Evolutionary conservation across 208 protist genomes (phyloP).

Genomic region (Leishmania gerbilli): DNA sequence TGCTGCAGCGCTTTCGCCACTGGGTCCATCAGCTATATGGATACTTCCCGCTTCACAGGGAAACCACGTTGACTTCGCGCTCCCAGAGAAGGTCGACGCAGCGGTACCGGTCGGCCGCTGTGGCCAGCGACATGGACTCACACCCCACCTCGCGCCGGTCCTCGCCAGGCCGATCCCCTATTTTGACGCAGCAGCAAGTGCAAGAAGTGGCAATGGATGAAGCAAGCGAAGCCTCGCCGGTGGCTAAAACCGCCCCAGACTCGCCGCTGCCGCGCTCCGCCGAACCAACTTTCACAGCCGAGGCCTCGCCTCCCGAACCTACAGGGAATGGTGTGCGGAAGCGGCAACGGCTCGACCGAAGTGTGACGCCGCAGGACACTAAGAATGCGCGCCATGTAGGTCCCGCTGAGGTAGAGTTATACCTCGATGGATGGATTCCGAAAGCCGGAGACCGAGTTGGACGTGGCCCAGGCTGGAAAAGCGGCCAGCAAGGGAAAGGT

Average conservation of each 20-base stretch:
- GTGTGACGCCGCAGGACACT: constrained; percentile 3
- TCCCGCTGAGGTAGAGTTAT: constrained; percentile 4
- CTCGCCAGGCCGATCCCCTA: constrained; percentile 22
- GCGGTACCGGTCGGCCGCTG: constrained; percentile 29
- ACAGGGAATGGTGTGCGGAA: constrained; percentile 15
- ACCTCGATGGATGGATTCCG: constrained; percentile 48
- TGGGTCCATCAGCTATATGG: constrained; percentile 73
- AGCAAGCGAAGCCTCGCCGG: background rate
- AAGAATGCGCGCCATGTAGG: constrained; percentile 20
- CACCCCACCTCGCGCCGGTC: constrained; percentile 14
- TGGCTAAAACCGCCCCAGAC: constrained; percentile 4
- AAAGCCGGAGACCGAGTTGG: constrained; percentile 70
- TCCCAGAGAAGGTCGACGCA: constrained; percentile 22
- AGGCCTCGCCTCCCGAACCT: background rate
- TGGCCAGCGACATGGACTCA: constrained; percentile 30
- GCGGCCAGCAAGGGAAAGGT: constrained; percentile 54
- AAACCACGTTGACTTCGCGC: constrained; percentile 3
- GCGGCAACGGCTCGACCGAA: constrained; percentile 16
- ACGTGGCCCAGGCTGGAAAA: constrained; percentile 71
- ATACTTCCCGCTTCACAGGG: constrained; percentile 28
- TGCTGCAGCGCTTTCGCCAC: constrained; percentile 73
- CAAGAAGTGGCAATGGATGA: background rate
- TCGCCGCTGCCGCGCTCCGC: constrained; percentile 26
- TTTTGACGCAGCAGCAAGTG: background rate
- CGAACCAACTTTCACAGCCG: constrained; percentile 11